Evolutionary conservation across 352 stramenopile species (phyloP).

Genomic region (Phytophthora ohioensis): DNA sequence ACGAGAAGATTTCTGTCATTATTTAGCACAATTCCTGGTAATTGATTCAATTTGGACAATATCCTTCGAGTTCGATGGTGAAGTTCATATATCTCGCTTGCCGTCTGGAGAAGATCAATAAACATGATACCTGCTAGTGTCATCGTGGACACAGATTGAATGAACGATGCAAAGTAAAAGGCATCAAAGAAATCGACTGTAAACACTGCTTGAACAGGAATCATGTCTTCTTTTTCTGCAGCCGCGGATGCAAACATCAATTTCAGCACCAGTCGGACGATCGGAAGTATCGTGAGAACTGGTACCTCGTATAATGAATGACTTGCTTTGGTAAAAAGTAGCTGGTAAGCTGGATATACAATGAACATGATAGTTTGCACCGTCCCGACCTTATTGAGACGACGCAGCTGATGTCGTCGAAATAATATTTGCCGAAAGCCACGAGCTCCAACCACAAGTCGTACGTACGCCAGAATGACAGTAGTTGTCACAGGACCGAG

Average conservation of each 20-base stretch:
- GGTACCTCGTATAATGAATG: conserved; percentile 23
- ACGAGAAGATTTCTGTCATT: not conserved
- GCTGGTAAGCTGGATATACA: conserved; percentile 30
- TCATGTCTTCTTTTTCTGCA: conserved; percentile 31
- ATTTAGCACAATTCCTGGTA: not conserved
- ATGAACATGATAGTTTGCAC: conserved; percentile 27
- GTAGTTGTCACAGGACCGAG: conserved; percentile 10
- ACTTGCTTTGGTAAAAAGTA: conserved; percentile 20
- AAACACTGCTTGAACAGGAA: conserved; percentile 30
- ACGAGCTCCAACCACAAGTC: conserved; percentile 18
- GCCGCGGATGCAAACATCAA: conserved; percentile 9
- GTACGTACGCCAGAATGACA: conserved; percentile 20
- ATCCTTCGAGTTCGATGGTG: conserved; percentile 9
- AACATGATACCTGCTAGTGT: conserved; percentile 4
- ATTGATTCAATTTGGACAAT: not conserved
- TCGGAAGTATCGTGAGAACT: conserved; percentile 18
- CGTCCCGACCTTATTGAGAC: not conserved
- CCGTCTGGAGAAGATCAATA: conserved; percentile 13
- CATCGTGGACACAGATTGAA: conserved; percentile 11
- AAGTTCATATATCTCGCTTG: conserved; percentile 14
- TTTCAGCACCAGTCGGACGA: conserved; percentile 18
- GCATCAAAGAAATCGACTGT: conserved; percentile 32
- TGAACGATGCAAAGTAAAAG: conserved; percentile 26
- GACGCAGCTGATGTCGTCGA: conserved; percentile 5
- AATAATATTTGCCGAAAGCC: conserved; percentile 16